Evolutionary conservation across 2,329 filamentous ascomycete species (phyloP), one percentile per base, ranked within the genome.

Genomic region (Aspergillus alliaceus): DNA sequence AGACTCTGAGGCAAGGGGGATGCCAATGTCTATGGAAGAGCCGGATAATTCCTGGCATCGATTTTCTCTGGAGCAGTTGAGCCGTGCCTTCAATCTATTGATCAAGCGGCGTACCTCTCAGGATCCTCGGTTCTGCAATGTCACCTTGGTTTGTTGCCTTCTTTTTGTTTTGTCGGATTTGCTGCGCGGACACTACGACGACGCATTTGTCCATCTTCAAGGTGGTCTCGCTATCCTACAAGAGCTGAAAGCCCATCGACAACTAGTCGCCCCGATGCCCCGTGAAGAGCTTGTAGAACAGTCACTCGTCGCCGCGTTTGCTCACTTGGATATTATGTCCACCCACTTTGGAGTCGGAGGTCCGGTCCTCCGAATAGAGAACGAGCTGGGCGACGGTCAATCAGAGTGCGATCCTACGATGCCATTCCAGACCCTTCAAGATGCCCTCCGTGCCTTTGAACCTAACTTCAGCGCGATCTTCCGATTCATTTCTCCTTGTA

Each of bases 121-220:
- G 2, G 48, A 56, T 15, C 49, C 54, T n/a, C 39, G 18, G 2
- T 22, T 52, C n/a, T 31, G 31, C 27, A 34, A 52, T 5, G 39
- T 52, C 2, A 56, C 49, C 2, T n/a, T 56, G 1, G 35, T 52
- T 14, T 56, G 48, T 18, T 52, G 54, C 4, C 24, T 56, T n/a
- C 9, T 56, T 6, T 56, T 56, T n/a, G 15, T 51, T 1, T 18
- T 56, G 18, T 22, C 11, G 2, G 40, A 51, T 2, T 9, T 42
- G 5, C 24, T 56, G 5, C 37, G 25, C 22, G 37, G 40, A 1
- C 29, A 52, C 1, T 56, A 56, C 35, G 34, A 46, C 1, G 4
- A 12, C 11, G 37, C 54, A 2, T 46, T 56, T 4, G 11, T 6
- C 14, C 49, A 56, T 24, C 40, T 56, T 1, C 48, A 31, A 4